These are phyloP conservation scores for Aleurites moluccanus DNA, from an alignment of 441 rosid genomes.

Conservation along the genomic window DNA sequence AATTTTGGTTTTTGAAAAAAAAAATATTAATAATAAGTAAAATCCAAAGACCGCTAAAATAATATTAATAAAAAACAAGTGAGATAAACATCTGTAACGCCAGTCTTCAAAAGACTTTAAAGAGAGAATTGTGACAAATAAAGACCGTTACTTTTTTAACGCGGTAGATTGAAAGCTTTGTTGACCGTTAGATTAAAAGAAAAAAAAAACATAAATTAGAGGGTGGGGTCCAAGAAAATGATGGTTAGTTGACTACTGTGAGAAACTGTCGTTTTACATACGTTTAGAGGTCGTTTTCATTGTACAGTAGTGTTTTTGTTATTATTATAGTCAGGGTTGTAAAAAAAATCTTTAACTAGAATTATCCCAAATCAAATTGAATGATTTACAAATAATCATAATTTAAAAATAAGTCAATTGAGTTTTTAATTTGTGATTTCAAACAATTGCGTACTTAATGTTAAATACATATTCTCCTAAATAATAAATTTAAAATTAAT, in stretches of 20 bases:
- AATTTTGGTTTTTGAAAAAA: neutral
- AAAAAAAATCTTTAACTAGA: too few relatives aligned
- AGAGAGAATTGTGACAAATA: neutral
- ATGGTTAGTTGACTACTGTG: slow-evolving; percentile 23
- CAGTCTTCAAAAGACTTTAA: slow-evolving; percentile 8
- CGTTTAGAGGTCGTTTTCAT: slow-evolving; percentile 34
- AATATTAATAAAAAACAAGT: slow-evolving; percentile 13
- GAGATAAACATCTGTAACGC: slow-evolving; percentile 14
- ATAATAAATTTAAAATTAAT: too few relatives aligned
- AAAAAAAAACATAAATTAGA: neutral
- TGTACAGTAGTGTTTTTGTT: slow-evolving; percentile 19
- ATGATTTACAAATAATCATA: too few relatives aligned
- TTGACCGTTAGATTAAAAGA: slow-evolving; percentile 21
- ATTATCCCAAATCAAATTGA: too few relatives aligned
- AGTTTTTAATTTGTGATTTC: too few relatives aligned
- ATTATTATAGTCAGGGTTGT: too few relatives aligned
- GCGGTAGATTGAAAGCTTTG: neutral
- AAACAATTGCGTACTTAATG: too few relatives aligned
- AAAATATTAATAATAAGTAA: slow-evolving; percentile 5
- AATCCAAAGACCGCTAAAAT: neutral
- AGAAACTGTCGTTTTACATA: slow-evolving; percentile 30
- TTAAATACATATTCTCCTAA: too few relatives aligned
- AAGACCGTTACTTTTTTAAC: slow-evolving; percentile 5
- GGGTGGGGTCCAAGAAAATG: slow-evolving; percentile 19
- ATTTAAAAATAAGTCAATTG: too few relatives aligned